Conservation (phyloP, 208 protist species). For the Phytomonas sp. region DNA sequence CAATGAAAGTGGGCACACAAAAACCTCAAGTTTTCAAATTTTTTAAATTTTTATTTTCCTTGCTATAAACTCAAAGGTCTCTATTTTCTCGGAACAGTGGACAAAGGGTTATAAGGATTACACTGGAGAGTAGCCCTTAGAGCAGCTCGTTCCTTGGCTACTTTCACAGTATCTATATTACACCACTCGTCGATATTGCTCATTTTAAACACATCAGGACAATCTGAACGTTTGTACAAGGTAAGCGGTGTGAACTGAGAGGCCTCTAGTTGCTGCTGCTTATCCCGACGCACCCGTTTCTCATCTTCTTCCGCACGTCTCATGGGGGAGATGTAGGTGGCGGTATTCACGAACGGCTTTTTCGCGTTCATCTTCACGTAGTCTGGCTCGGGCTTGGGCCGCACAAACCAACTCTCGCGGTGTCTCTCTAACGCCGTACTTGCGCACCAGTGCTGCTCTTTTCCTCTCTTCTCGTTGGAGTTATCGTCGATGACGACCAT, state of each 20-base stretch:
- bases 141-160: constrained; percentile 23
- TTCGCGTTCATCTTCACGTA: constrained; percentile 26
- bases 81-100: neutral
- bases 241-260: constrained; percentile 17
- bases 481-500: constrained; percentile 32
- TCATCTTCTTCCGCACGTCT: constrained; percentile 28
- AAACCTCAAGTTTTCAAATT: neutral
- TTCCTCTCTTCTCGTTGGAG: constrained; percentile 21
- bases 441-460: constrained; percentile 32
- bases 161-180: constrained; percentile 41
- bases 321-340: constrained; percentile 36
- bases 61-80: neutral
- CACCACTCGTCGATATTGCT: constrained; percentile 79
- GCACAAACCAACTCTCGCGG: constrained; percentile 17
- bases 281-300: constrained; percentile 12
- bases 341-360: constrained; percentile 20
- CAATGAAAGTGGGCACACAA: neutral
- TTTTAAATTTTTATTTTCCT: neutral
- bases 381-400: constrained; percentile 10
- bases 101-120: constrained; percentile 20
- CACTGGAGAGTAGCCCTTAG: constrained; percentile 16
- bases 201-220: constrained; percentile 62
- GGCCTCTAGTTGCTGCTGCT: constrained; percentile 17
- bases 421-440: constrained; percentile 22
- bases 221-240: constrained; percentile 16